Base-by-base conservation (phyloP, 2,329 filamentous ascomycete genomes). In the Aspergillus neoniger region DNA sequence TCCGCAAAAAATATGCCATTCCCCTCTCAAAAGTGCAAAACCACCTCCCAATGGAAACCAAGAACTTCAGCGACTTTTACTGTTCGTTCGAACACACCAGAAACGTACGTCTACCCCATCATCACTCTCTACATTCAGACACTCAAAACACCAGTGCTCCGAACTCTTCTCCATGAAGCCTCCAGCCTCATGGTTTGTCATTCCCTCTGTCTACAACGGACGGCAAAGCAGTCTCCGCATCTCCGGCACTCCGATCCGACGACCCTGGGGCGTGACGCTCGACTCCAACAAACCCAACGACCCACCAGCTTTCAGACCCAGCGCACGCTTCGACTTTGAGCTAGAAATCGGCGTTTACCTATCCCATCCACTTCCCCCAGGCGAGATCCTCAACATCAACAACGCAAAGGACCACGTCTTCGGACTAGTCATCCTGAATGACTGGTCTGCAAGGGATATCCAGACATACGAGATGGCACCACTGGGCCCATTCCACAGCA, bases 401-500 rank as follows among this genome's bases (percentile, higher is more conserved):
- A 69, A 81, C 5, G 79, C 79, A 0, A 73, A 76, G 15, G 79
- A 85, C 0, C 83, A 88, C 64, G 85, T 88, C 15, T 88, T 88
- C 69, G 86, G 86, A 0, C 76, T 87, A n/a, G 82, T 86, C 0
- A 72, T 89, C 39, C 67, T 88, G 6, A 88, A 88, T 61, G 85
- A 88, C 64, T 88, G 86, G 85, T 58, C 56, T 75, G 83, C 85
- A 19, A 77, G 86, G n/a, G 85, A 87, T 67, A 85, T 87, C 6
- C 85, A 88, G 68, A 77, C 72, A 0, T 76, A 85, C 23, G 86
- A 88, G 65, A 87, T 86, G 83, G 76, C 74, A 4, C 85, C 85
- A 0, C 72, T 87, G 0, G 86, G 86, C 0, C 85, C 86, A 0
- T 81, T 87, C 62, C 85, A 86, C 56, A 80, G 80, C 1, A 88